A percentile compares a stretch with the other conserved stretches of the same genome.
Evolutionary conservation across 2,329 filamentous ascomycete species (phyloP).

Genomic region (Plenodomus tracheiphilus): DNA sequence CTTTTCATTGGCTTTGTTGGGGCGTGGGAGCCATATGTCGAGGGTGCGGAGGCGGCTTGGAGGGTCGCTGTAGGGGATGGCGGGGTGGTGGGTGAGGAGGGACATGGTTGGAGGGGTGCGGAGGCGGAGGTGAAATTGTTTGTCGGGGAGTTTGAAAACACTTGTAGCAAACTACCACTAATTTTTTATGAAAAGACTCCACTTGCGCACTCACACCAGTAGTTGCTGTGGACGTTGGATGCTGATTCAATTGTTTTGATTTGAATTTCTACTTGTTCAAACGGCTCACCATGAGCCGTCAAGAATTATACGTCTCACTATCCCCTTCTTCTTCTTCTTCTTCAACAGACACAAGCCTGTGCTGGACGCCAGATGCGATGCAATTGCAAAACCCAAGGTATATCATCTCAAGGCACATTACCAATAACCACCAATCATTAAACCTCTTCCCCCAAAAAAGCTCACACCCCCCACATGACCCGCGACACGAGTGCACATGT

Average conservation of each 20-base stretch:
- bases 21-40: constrained; percentile 50
- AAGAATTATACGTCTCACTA: too few species aligned
- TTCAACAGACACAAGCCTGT: constrained; percentile 24
- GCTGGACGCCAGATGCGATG: constrained; percentile 19
- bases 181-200: too few species aligned
- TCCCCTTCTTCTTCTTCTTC: too few species aligned
- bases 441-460: not conserved
- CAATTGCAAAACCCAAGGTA: constrained; percentile 34
- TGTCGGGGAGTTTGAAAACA: constrained; percentile 15
- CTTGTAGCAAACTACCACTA: not conserved
- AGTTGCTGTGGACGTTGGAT: too few species aligned
- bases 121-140: constrained; percentile 8
- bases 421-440: not conserved
- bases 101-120: constrained; percentile 14
- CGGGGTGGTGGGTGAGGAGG: constrained; percentile 21
- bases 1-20: constrained; percentile 26
- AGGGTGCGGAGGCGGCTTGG: constrained; percentile 46
- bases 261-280: constrained; percentile 10
- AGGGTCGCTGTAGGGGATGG: constrained; percentile 32
- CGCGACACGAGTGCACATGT: constrained; percentile 16
- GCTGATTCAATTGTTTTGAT: constrained; percentile 13
- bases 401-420: constrained; percentile 26
- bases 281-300: not conserved
- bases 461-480: not conserved
- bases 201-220: too few species aligned